phyloP scores from a whole-genome alignment of 768 basidiomycete species.

The Fomitopsis pulvina region DNA sequence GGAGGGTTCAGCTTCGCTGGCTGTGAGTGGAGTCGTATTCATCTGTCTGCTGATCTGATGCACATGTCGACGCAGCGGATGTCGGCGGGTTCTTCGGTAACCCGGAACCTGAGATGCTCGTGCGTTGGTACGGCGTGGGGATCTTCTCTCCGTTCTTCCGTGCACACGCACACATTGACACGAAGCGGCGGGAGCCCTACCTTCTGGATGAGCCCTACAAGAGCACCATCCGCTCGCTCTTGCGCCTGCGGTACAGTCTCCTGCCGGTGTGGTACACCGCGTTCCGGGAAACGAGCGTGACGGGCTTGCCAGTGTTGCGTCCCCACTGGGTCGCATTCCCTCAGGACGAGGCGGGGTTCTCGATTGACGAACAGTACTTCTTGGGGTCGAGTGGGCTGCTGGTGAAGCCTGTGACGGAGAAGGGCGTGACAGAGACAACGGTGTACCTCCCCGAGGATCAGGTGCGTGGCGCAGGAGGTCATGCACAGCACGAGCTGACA shows the following conservation, averaged over 20 bases:
- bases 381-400: constrained; percentile 84
- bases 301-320: constrained; percentile 77
- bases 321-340: constrained; percentile 98
- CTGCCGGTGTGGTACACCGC: constrained; percentile 97
- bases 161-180: constrained; percentile 96
- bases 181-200: constrained; percentile 95
- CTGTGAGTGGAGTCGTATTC: constrained; percentile 44
- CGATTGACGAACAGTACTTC: constrained; percentile 92
- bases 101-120: constrained; percentile 89
- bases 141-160: constrained; percentile 96
- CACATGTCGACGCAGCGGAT: constrained; percentile 55
- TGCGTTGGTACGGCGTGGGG: constrained; percentile 96
- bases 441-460: constrained; percentile 88
- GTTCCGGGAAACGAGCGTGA: constrained; percentile 81
- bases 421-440: constrained; percentile 59
- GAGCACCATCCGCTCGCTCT: constrained; percentile 67
- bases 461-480: constrained; percentile 32
- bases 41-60: background rate
- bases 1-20: constrained; percentile 90
- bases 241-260: constrained; percentile 80
- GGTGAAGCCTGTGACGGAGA: constrained; percentile 82
- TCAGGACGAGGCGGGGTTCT: constrained; percentile 77
- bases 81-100: constrained; percentile 99
- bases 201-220: constrained; percentile 87
- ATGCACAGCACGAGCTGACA: background rate